Percentiles rank a stretch among this genome's conserved stretches.
These are phyloP conservation scores for Calendula officinalis DNA, from an alignment of 129 eudicot species.

Conservation along the genomic window DNA sequence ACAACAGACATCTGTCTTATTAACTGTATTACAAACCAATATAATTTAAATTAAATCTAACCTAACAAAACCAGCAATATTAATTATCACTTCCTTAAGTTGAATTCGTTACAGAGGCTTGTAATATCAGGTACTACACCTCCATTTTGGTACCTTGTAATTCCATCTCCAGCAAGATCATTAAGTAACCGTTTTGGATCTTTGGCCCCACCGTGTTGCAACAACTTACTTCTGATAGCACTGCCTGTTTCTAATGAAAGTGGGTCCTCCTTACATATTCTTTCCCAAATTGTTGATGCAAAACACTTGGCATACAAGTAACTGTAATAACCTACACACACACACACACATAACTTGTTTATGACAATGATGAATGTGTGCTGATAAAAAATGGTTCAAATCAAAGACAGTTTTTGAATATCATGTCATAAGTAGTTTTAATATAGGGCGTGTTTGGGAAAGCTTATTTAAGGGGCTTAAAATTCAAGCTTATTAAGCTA, in stretches of 20 bases:
- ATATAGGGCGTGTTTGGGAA: too few relatives aligned
- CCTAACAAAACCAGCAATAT: neutral
- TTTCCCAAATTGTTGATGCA: conserved; percentile 87
- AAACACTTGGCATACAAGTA: conserved; percentile 96
- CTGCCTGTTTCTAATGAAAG: conserved; percentile 65
- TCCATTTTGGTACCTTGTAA: conserved; percentile 41
- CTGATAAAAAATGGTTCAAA: neutral
- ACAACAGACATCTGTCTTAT: conserved; percentile 11
- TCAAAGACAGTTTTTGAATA: too few relatives aligned
- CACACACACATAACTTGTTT: neutral
- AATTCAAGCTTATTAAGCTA: too few relatives aligned
- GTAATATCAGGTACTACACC: conserved; percentile 73
- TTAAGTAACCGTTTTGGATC: conserved; percentile 59
- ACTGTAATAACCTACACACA: conserved; percentile 73
- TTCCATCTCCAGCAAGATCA: conserved; percentile 67
- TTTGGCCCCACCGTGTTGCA: conserved; percentile 92
- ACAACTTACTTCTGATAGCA: conserved; percentile 67
- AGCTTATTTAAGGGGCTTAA: too few relatives aligned
- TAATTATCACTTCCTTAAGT: conserved; percentile 24
- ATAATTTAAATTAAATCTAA: neutral
- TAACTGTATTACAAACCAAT: conserved; percentile 4
- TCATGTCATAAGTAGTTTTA: too few relatives aligned
- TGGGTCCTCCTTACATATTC: conserved; percentile 73
- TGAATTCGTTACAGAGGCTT: conserved; percentile 58
- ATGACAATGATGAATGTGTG: neutral